Conservation (phyloP, 1,139 yeast genomes). For the Protomyces pachydermus region DNA sequence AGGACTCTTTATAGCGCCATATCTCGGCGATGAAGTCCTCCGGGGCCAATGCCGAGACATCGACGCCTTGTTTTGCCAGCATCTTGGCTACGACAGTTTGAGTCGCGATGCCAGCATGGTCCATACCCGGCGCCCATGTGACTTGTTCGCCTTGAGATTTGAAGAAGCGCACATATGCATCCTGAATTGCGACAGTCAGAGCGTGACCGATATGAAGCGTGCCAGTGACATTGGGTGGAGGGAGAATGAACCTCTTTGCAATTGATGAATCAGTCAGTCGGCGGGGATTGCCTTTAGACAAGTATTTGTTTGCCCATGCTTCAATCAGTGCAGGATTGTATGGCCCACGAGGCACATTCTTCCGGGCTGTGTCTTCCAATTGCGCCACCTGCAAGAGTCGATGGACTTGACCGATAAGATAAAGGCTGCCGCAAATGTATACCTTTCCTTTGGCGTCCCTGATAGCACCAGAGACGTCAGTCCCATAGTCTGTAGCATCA, state of each 20-base stretch:
- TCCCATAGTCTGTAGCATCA: slow-evolving; percentile 2
- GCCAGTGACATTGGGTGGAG: slow-evolving; percentile 31
- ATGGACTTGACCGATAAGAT: slow-evolving; percentile 28
- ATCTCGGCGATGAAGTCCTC: slow-evolving; percentile 2
- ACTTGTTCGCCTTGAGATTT: slow-evolving; percentile 23
- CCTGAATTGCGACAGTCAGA: slow-evolving; percentile 28
- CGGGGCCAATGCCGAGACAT: neutral
- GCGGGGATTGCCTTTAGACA: neutral
- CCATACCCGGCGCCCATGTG: slow-evolving; percentile 29
- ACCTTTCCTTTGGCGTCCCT: neutral
- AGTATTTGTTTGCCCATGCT: slow-evolving; percentile 2
- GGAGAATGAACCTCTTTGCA: slow-evolving; percentile 20
- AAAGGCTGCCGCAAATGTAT: slow-evolving; percentile 30
- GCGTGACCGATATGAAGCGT: slow-evolving; percentile 30
- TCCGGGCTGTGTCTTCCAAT: neutral
- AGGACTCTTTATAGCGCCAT: slow-evolving; percentile 13
- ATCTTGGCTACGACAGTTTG: slow-evolving; percentile 27
- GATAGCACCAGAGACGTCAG: slow-evolving; percentile 16
- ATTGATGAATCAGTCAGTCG: neutral
- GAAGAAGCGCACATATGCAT: slow-evolving; percentile 26
- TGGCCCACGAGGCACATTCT: neutral
- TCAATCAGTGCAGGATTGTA: neutral
- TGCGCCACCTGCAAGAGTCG: slow-evolving; percentile 6
- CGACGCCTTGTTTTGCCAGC: slow-evolving; percentile 23
- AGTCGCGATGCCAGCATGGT: slow-evolving; percentile 31